phyloP scores from a whole-genome alignment of 805 yeast species.

The Schizosaccharomyces lindneri region DNA sequence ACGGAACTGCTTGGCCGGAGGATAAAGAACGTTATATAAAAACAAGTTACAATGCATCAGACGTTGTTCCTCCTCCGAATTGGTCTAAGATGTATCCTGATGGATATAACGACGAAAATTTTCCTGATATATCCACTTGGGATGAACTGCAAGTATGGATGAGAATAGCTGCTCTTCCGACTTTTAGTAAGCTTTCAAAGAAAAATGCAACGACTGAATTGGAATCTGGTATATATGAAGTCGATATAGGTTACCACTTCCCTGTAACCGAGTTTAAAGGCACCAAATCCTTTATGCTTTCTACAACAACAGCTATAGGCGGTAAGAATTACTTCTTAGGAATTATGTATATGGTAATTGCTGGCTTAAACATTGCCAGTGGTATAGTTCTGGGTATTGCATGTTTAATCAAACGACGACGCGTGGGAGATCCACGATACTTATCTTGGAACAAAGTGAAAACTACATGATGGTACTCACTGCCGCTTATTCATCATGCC shows the following conservation, averaged over 20 bases:
- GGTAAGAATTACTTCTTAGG: constrained; percentile 73
- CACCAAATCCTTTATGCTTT: constrained; percentile 53
- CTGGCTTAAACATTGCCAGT: constrained; percentile 45
- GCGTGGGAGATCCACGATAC: constrained; percentile 58
- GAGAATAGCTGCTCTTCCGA: constrained; percentile 86
- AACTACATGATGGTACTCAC: neutral
- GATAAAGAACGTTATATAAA: constrained; percentile 50
- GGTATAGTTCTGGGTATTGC: constrained; percentile 56
- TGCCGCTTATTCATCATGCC: neutral
- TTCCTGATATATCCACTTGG: constrained; percentile 56
- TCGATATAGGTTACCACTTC: constrained; percentile 44
- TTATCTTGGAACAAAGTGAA: constrained; percentile 18
- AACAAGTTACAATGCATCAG: constrained; percentile 38
- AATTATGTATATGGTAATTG: constrained; percentile 61
- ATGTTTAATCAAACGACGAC: constrained; percentile 61
- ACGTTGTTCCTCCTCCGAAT: constrained; percentile 82
- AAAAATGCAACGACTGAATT: constrained; percentile 38
- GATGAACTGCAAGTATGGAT: constrained; percentile 90
- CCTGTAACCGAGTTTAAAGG: constrained; percentile 73
- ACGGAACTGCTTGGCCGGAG: constrained; percentile 63
- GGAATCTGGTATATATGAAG: constrained; percentile 39
- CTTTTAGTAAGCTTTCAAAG: constrained; percentile 60
- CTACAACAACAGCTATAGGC: constrained; percentile 66
- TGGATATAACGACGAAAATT: constrained; percentile 58
- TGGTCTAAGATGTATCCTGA: constrained; percentile 62